phyloP scores from a whole-genome alignment of 345 rosid species.

The Arabidopsis arenosa region DNA sequence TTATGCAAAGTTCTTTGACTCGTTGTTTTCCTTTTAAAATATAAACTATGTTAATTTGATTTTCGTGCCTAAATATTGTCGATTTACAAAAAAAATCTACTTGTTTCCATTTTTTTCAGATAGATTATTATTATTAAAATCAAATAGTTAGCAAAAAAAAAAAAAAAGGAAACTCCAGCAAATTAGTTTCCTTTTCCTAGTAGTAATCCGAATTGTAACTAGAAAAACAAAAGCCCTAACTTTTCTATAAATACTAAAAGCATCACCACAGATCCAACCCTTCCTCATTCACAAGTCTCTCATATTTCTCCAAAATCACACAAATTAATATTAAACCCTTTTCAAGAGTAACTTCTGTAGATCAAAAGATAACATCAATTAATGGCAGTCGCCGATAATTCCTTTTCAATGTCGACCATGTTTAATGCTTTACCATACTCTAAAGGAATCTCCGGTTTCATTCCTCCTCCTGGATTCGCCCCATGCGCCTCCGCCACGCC shows the following conservation, averaged over 20 bases:
- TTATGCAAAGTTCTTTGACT: background rate
- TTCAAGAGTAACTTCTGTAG: background rate
- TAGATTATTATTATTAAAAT: background rate
- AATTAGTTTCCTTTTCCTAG: background rate
- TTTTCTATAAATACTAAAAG: background rate
- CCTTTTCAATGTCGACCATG: constrained; percentile 27
- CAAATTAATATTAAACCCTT: background rate
- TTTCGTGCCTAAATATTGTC: background rate
- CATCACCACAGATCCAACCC: background rate
- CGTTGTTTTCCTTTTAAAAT: background rate
- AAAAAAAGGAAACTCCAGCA: background rate
- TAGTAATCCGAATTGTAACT: background rate
- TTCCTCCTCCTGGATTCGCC: constrained; percentile 27
- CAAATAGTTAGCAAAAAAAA: background rate
- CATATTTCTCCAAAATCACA: background rate
- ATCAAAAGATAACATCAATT: background rate
- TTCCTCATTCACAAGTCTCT: background rate
- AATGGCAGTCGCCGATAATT: background rate
- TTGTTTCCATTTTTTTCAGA: background rate
- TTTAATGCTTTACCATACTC: constrained; percentile 15
- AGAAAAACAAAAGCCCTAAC: background rate
- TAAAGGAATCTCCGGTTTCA: background rate
- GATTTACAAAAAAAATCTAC: background rate
- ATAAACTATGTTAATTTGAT: background rate
- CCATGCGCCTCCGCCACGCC: constrained; percentile 16